Base-by-base conservation (phyloP, 768 basidiomycete species). In the Podaxis sp. region DNA sequence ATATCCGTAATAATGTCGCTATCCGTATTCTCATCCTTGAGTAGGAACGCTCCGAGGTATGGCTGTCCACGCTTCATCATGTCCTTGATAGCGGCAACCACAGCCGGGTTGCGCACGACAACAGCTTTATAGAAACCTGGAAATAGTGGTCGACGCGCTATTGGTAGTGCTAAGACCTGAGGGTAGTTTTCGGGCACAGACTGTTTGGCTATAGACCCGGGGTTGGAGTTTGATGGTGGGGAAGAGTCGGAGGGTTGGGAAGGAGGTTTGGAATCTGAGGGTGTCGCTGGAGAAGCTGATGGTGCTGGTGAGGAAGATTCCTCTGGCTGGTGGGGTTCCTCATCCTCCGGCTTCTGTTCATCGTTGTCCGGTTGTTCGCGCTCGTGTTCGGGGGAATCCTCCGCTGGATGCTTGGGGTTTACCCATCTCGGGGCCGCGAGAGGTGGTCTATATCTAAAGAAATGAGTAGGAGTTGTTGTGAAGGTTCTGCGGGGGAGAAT, bases 91-190 rank as follows among this genome's bases (percentile, higher is more conserved):
- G 95, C 94, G 7, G 88, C 86, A 42, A 98, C 95, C 36, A 99
- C 96, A 0, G 87, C 83, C 0, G 94, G 93, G 67, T 98, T 92
- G 22, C 89, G 86, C 57, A 99, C 84, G 62, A 98, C 95, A 55
- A 99, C 96, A 2, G 96, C 96, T 74, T 98, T 97, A 83, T 98
- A 98, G 76, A 98, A 97, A 33, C 95, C 95, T 3, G 96, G 96
- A 78, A 98, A 98, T 52, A 98, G 87, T 0, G 96, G 96, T 17
- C 96, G 85, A 48, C 95, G 88, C 36, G 95, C 95, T 64, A 99
- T 98, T 3, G 96, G 96, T 0, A 99, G 85, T 2, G 96, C 96
- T 28, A 99, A 84, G 48, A 98, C 89, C 72, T 96, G 93, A 0
- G 96, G 96, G 74, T 98, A 98, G 63, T 86, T 71, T 73, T 95